These are phyloP conservation scores for Aquilaria yunnanensis DNA, from an alignment of 345 rosid species.

Conservation along the genomic window DNA sequence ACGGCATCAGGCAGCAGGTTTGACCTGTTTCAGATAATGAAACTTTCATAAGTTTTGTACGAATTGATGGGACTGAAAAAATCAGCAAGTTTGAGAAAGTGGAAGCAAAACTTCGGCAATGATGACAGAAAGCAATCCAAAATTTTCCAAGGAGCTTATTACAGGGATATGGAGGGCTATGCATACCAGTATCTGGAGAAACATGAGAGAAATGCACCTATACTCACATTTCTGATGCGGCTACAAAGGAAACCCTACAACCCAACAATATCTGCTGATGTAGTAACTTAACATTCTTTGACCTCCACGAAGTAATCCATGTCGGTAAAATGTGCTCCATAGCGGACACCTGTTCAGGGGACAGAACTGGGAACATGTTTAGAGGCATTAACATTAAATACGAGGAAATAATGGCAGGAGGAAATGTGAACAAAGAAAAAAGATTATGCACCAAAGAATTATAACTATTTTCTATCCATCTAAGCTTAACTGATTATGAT, in stretches of 20 bases:
- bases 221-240: conserved; percentile 58
- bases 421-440: background rate
- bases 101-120: background rate
- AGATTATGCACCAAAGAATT: conserved; percentile 2
- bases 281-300: conserved; percentile 28
- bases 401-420: conserved; percentile 2
- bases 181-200: background rate
- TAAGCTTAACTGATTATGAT: background rate
- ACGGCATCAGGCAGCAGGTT: conserved; percentile 29
- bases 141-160: background rate
- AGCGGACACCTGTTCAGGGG: conserved; percentile 66
- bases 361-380: conserved; percentile 56
- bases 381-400: conserved; percentile 20
- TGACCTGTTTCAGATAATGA: conserved; percentile 37
- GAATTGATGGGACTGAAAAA: background rate
- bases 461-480: background rate
- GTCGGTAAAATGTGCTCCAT: conserved; percentile 70
- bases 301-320: conserved; percentile 39
- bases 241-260: conserved; percentile 63
- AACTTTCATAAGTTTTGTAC: conserved; percentile 12
- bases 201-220: conserved; percentile 10
- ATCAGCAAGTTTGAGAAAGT: background rate
- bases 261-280: conserved; percentile 51
- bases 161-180: conserved; percentile 2
- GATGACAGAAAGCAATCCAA: too few species aligned